Conservation (phyloP, 352 stramenopile genomes). For the Globisporangium alternatum region DNA sequence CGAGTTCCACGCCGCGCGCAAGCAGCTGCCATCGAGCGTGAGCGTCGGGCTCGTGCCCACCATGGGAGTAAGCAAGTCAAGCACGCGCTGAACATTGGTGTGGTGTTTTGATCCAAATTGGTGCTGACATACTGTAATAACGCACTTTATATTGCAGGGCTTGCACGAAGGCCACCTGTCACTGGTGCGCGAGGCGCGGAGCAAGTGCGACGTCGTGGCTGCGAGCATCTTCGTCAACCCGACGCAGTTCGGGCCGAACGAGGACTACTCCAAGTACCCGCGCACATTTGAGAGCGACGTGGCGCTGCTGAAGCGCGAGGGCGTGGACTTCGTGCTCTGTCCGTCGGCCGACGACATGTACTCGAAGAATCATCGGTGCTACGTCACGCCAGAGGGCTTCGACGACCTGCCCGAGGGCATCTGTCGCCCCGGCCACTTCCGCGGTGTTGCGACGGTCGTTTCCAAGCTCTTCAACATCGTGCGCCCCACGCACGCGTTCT, state of each 20-base stretch:
- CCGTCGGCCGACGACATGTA: constrained; percentile 89
- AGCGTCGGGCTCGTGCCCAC: constrained; percentile 98
- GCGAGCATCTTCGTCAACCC: constrained; percentile 99
- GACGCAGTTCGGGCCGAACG: constrained; percentile 96
- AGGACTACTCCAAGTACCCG: constrained; percentile 99
- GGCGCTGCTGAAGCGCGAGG: constrained; percentile 72
- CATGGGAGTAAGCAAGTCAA: constrained; percentile 86
- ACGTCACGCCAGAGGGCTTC: constrained; percentile 93
- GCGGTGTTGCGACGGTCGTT: constrained; percentile 98
- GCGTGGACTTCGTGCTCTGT: constrained; percentile 91
- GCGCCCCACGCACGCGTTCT: constrained; percentile 95
- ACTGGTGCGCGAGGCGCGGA: constrained; percentile 84
- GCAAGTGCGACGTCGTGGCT: constrained; percentile 93
- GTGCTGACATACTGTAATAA: not conserved
- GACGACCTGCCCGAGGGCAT: constrained; percentile 92
- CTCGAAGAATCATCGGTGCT: constrained; percentile 76
- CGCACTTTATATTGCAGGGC: constrained; percentile 37
- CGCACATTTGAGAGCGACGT: constrained; percentile 94
- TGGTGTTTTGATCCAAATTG: not conserved
- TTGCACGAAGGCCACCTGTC: constrained; percentile 96
- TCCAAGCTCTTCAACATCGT: constrained; percentile 99
- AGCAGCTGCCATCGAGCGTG: constrained; percentile 39
- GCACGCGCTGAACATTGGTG: not conserved
- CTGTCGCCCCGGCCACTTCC: constrained; percentile 95
- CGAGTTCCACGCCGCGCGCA: constrained; percentile 51